phyloP scores from a whole-genome alignment of 148 eudicot genomes.

The Bassia scoparia region DNA sequence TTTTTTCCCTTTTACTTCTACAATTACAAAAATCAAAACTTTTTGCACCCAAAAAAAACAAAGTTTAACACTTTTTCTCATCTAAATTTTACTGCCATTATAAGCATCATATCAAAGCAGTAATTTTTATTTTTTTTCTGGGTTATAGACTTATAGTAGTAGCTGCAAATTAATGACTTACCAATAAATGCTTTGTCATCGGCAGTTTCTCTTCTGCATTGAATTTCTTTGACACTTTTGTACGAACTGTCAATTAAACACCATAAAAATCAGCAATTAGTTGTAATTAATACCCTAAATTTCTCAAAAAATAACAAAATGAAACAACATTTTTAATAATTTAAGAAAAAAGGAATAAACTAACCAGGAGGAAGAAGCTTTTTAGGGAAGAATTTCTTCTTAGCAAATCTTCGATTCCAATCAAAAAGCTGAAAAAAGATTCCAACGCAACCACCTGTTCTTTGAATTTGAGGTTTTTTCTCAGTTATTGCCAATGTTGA shows the following conservation, averaged over 20 bases:
- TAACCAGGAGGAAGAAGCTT: conserved; percentile 82
- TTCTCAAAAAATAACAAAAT: background rate
- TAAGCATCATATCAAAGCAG: background rate
- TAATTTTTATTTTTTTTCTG: background rate
- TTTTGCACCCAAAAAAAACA: too few relatives aligned
- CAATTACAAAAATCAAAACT: too few relatives aligned
- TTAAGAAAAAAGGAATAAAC: background rate
- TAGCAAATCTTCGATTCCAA: conserved; percentile 87
- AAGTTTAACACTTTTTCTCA: background rate
- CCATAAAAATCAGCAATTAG: conserved; percentile 13
- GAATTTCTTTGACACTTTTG: conserved; percentile 67
- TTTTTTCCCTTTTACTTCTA: background rate
- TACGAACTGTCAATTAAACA: conserved; percentile 48
- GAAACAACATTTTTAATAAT: background rate
- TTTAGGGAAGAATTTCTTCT: conserved; percentile 83
- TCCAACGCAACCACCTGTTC: conserved; percentile 87
- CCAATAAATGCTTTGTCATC: conserved; percentile 62
- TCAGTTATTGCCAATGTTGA: conserved; percentile 61
- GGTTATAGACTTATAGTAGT: background rate
- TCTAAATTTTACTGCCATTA: background rate
- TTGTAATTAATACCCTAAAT: background rate
- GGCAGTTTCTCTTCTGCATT: conserved; percentile 75
- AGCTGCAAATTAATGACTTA: conserved; percentile 33
- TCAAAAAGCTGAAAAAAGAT: conserved; percentile 88
- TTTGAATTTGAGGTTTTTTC: conserved; percentile 44